Percentiles rank a stretch among this genome's conserved stretches.
Conservation (phyloP, 2,329 filamentous ascomycete genomes). For the Aspergillus spinulosporus region DNA sequence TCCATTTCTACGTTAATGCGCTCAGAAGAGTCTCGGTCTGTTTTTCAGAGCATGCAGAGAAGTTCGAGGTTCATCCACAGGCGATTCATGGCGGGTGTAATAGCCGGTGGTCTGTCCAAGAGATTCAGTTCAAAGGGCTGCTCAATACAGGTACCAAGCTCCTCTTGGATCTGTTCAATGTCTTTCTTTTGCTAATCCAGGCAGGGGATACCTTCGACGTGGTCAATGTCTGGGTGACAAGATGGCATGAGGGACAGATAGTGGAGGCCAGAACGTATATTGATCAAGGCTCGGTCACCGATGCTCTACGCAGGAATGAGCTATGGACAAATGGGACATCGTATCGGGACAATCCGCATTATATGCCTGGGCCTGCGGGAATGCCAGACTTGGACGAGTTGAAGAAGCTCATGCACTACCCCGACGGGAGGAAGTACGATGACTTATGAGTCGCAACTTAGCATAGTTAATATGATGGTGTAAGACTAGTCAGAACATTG, state of each 20-base stretch:
- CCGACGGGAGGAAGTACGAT: conserved; percentile 30
- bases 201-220: conserved; percentile 33
- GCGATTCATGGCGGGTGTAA: conserved; percentile 37
- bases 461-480: neutral
- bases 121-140: conserved; percentile 33
- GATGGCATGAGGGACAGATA: conserved; percentile 35
- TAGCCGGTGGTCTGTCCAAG: conserved; percentile 35
- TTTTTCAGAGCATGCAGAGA: conserved; percentile 32
- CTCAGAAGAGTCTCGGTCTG: conserved; percentile 30
- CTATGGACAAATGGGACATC: conserved; percentile 37
- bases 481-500: neutral
- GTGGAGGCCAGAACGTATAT: conserved; percentile 38
- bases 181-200: neutral
- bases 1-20: conserved; percentile 38
- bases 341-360: conserved; percentile 30
- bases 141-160: conserved; percentile 35
- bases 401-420: conserved; percentile 30
- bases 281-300: conserved; percentile 30
- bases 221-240: conserved; percentile 37
- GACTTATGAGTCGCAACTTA: conserved; percentile 2
- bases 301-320: conserved; percentile 34
- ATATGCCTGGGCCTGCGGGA: conserved; percentile 35
- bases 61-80: conserved; percentile 32
- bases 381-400: conserved; percentile 33
- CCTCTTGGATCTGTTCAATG: neutral